Evolutionary conservation across 805 yeast genomes (phyloP).

Genomic region (Lipomyces starkeyi): DNA sequence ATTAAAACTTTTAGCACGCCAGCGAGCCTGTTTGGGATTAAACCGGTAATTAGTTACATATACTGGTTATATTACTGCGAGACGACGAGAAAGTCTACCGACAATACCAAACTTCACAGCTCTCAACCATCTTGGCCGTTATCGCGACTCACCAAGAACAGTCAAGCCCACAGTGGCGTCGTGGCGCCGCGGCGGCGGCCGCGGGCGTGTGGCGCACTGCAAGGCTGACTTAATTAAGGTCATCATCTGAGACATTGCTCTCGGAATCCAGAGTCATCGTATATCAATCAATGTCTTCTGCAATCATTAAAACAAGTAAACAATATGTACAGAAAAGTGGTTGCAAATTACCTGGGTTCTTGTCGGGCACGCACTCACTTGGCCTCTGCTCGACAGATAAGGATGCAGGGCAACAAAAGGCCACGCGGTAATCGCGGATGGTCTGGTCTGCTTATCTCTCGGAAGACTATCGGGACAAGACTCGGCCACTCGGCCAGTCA

Average conservation of each 20-base stretch:
- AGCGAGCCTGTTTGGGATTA: too few species aligned
- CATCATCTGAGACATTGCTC: too few species aligned
- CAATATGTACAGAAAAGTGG: not conserved
- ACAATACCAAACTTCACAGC: not conserved
- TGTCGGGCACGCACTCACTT: not conserved
- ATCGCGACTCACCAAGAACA: conserved; percentile 1
- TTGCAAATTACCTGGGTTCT: not conserved
- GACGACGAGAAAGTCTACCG: not conserved
- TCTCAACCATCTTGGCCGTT: not conserved
- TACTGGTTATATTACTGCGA: not conserved
- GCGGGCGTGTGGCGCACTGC: not conserved
- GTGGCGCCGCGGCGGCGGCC: conserved; percentile 11
- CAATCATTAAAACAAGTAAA: not conserved
- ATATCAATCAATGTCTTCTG: not conserved
- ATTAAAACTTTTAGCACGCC: too few species aligned
- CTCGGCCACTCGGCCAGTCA: too few species aligned
- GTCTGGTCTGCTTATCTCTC: not conserved
- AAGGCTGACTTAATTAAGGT: not conserved
- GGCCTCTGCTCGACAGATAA: not conserved
- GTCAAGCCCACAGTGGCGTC: conserved; percentile 5
- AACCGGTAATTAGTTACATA: too few species aligned
- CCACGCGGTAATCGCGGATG: too few species aligned
- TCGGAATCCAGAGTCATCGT: not conserved
- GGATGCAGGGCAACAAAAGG: not conserved
- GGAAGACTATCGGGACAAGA: too few species aligned